Percentiles rank a stretch among this genome's conserved stretches.
Evolutionary conservation across 2,329 filamentous ascomycete genomes (phyloP).

Genomic region (Escovopsis sp.): DNA sequence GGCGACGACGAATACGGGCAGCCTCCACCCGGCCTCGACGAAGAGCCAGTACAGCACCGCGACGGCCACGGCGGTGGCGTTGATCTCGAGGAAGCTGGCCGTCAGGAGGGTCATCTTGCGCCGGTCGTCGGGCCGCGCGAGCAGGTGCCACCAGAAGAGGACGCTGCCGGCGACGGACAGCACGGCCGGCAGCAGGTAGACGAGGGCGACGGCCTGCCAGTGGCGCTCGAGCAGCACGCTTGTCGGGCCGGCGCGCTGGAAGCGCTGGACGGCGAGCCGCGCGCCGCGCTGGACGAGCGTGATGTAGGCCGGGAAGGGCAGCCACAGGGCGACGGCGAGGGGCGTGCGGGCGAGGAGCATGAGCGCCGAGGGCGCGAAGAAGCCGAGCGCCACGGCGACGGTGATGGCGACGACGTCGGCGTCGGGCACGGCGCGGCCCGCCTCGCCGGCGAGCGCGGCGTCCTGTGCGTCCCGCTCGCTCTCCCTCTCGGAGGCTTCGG

Average conservation of each 20-base stretch:
- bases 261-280: constrained; percentile 12
- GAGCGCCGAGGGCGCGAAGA: constrained; percentile 28
- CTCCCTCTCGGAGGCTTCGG: constrained; percentile 1
- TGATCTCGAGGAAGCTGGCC: constrained; percentile 31
- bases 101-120: constrained; percentile 34
- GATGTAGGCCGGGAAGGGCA: constrained; percentile 37
- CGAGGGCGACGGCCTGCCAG: constrained; percentile 20
- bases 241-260: constrained; percentile 14
- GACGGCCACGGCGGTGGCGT: constrained; percentile 28
- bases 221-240: constrained; percentile 30
- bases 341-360: constrained; percentile 30
- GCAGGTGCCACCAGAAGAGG: constrained; percentile 25
- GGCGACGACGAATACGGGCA: constrained; percentile 18
- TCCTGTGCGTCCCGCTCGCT: constrained; percentile 6
- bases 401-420: constrained; percentile 45
- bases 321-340: constrained; percentile 28
- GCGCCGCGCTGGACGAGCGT: constrained; percentile 26
- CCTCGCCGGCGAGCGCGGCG: constrained; percentile 4
- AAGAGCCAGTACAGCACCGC: constrained; percentile 40
- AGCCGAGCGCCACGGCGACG: constrained; percentile 31
- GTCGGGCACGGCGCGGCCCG: constrained; percentile 23
- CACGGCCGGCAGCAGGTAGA: constrained; percentile 31
- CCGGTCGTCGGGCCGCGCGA: constrained; percentile 26
- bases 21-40: constrained; percentile 33
- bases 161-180: constrained; percentile 29